These are phyloP conservation scores for Paulownia fortunei DNA, from an alignment of 257 asterid genomes.

Conservation along the genomic window DNA sequence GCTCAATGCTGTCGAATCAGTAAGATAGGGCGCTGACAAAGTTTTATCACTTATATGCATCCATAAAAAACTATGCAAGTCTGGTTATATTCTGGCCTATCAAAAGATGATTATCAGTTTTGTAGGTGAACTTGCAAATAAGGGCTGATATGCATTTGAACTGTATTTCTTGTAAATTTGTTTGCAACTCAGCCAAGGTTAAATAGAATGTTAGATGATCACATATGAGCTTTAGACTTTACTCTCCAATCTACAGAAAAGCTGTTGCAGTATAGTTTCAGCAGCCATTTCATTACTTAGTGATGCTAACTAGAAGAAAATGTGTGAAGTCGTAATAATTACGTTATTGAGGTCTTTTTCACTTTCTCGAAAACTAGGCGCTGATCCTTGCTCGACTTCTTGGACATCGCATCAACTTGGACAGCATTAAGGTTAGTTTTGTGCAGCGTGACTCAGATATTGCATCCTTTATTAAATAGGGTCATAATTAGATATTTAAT, in stretches of 20 bases:
- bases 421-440: constrained; percentile 70
- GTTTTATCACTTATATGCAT: constrained; percentile 8
- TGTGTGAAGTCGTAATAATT: not conserved
- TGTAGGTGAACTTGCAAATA: not conserved
- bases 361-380: constrained; percentile 53
- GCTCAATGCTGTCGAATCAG: not conserved
- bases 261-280: not conserved
- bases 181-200: not conserved
- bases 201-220: not conserved
- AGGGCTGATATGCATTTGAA: constrained; percentile 10
- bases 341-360: constrained; percentile 17
- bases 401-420: constrained; percentile 74
- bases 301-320: constrained; percentile 16
- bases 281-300: not conserved
- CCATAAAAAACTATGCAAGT: not conserved
- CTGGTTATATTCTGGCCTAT: not conserved
- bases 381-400: constrained; percentile 92
- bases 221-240: not conserved
- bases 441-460: constrained; percentile 19
- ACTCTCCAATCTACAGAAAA: not conserved
- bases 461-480: constrained; percentile 22
- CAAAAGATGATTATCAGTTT: constrained; percentile 21
- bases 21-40: not conserved
- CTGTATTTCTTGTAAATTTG: not conserved
- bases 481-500: constrained; percentile 12